These are phyloP conservation scores for Myochromella boudieri DNA, from an alignment of 768 basidiomycete species.

Conservation along the genomic window DNA sequence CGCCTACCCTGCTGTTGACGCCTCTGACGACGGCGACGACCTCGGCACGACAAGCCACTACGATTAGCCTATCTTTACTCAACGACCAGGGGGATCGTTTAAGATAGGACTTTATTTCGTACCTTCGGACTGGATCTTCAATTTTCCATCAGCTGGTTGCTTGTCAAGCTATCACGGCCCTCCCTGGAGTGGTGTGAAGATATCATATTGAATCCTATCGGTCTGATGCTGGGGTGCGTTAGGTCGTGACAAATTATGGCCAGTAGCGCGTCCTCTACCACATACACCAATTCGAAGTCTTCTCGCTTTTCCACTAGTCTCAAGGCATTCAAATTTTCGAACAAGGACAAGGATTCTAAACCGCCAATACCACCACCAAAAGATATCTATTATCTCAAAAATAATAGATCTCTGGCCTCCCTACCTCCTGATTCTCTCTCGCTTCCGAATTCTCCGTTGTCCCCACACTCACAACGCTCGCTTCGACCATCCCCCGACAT, in stretches of 20 bases:
- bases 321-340: conserved; percentile 31
- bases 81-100: neutral
- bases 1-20: neutral
- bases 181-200: neutral
- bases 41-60: neutral
- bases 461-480: conserved; percentile 32
- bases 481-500: conserved; percentile 29
- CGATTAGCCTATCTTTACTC: neutral
- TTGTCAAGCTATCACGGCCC: neutral
- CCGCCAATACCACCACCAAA: conserved; percentile 69
- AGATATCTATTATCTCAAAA: conserved; percentile 50
- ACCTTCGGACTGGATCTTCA: neutral
- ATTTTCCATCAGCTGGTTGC: conserved; percentile 2
- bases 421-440: conserved; percentile 43
- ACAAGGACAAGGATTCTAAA: conserved; percentile 25
- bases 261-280: conserved; percentile 24
- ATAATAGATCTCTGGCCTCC: conserved; percentile 45
- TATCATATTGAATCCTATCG: neutral
- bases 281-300: conserved; percentile 16
- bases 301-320: conserved; percentile 32
- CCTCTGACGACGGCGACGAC: conserved; percentile 4
- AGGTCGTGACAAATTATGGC: conserved; percentile 22
- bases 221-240: conserved; percentile 5
- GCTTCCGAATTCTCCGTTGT: conserved; percentile 39
- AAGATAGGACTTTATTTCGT: neutral